Conservation (phyloP, 179 eudicot species). For the Actinidia polygama region DNA sequence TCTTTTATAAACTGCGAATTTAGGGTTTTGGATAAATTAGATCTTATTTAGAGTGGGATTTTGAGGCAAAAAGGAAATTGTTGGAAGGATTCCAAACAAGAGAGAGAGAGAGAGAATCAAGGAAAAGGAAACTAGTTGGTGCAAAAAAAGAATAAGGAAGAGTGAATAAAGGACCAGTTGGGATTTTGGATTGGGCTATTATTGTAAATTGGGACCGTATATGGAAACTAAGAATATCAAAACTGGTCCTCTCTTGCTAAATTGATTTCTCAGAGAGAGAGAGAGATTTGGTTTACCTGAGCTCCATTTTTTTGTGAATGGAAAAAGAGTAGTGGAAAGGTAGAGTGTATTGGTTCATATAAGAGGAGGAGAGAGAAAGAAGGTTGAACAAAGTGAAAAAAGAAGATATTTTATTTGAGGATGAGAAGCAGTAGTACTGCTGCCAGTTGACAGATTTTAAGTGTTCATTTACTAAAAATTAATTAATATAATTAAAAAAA, state of each 20-base stretch:
- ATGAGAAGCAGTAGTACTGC: too few species aligned
- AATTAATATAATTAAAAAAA: too few species aligned
- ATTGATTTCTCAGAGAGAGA: background rate
- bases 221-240: background rate
- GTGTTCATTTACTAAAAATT: too few species aligned
- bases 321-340: background rate
- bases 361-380: background rate
- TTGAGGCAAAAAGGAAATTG: background rate
- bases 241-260: constrained; percentile 5
- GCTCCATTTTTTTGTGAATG: constrained; percentile 1
- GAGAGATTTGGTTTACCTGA: background rate
- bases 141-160: background rate
- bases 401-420: background rate
- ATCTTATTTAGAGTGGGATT: background rate
- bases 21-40: background rate
- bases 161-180: background rate
- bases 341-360: background rate
- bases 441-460: too few species aligned
- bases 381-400: background rate
- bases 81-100: constrained; percentile 18
- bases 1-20: background rate
- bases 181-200: background rate
- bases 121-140: constrained; percentile 9
- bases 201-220: constrained; percentile 12
- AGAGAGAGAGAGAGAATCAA: background rate